These are phyloP conservation scores for Boletus reticulatus DNA, from an alignment of 768 basidiomycete genomes.

Conservation along the genomic window DNA sequence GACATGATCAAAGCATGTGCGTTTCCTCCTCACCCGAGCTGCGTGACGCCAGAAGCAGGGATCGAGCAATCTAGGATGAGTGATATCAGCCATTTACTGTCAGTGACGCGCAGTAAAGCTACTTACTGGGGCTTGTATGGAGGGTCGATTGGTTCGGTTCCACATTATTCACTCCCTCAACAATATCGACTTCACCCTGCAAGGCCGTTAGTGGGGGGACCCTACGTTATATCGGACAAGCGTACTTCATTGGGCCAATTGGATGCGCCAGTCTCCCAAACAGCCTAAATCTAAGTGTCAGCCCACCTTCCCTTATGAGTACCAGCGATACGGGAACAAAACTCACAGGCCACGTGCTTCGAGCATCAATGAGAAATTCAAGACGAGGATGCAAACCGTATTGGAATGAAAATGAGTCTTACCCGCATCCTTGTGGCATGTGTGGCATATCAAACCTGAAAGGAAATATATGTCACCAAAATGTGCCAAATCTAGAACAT, in stretches of 20 bases:
- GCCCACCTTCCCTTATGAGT: constrained; percentile 2
- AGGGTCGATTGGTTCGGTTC: constrained; percentile 51
- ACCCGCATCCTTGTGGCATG: constrained; percentile 38
- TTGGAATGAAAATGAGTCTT: constrained; percentile 7
- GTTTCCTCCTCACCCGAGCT: constrained; percentile 23
- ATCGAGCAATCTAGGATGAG: constrained; percentile 25
- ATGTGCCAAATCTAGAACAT: background rate
- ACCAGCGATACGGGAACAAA: background rate
- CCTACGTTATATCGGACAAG: background rate
- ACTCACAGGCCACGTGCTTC: constrained; percentile 38
- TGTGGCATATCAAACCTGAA: constrained; percentile 34
- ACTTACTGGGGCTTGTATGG: constrained; percentile 51
- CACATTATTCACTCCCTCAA: constrained; percentile 50
- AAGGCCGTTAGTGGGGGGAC: background rate
- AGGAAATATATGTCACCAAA: background rate
- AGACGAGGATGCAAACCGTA: background rate
- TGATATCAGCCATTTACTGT: background rate
- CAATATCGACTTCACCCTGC: constrained; percentile 32
- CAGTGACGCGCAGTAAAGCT: background rate
- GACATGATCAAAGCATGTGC: too few relatives aligned
- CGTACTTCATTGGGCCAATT: constrained; percentile 29
- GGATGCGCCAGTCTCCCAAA: constrained; percentile 26
- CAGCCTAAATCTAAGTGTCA: constrained; percentile 19
- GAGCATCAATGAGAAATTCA: background rate
- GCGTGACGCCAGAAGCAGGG: constrained; percentile 16